A percentile compares a stretch with the other conserved stretches of the same genome.
Conservation (phyloP, 768 basidiomycete species). For the Clitopilus hobsonii region DNA sequence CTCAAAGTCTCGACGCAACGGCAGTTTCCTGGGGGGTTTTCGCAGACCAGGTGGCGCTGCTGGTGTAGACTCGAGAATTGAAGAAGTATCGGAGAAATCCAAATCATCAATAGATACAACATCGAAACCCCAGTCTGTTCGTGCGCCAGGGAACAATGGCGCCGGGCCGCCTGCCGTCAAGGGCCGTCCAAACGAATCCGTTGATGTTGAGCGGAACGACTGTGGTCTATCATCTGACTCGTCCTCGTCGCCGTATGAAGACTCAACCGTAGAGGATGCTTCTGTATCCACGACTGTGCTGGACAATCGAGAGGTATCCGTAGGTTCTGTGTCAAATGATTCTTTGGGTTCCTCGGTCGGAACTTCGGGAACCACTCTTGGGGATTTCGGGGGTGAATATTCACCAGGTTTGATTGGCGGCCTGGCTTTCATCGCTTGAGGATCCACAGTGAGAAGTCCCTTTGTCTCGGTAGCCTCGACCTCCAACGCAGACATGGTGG, state of each 20-base stretch:
- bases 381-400: not conserved
- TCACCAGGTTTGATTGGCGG: not conserved
- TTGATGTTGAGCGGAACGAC: conserved; percentile 42
- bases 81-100: conserved; percentile 76
- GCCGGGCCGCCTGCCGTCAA: conserved; percentile 27
- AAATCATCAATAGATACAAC: conserved; percentile 76
- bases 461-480: conserved; percentile 56
- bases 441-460: conserved; percentile 56
- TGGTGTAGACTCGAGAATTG: conserved; percentile 28
- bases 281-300: not conserved
- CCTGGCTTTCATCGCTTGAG: conserved; percentile 13
- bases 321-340: not conserved
- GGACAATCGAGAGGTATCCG: not conserved
- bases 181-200: conserved; percentile 46
- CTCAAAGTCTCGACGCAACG: conserved; percentile 75
- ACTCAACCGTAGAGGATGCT: not conserved
- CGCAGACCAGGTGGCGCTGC: conserved; percentile 49
- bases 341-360: not conserved
- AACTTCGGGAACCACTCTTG: too few species aligned
- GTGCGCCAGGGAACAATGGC: conserved; percentile 32
- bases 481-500: conserved; percentile 67
- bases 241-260: not conserved
- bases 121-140: conserved; percentile 59
- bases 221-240: conserved; percentile 19
- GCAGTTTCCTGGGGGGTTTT: conserved; percentile 54